A percentile compares a stretch with the other conserved stretches of the same genome.
phyloP scores from a whole-genome alignment of 2,329 filamentous ascomycete species.

The Cladorrhinum sp. region DNA sequence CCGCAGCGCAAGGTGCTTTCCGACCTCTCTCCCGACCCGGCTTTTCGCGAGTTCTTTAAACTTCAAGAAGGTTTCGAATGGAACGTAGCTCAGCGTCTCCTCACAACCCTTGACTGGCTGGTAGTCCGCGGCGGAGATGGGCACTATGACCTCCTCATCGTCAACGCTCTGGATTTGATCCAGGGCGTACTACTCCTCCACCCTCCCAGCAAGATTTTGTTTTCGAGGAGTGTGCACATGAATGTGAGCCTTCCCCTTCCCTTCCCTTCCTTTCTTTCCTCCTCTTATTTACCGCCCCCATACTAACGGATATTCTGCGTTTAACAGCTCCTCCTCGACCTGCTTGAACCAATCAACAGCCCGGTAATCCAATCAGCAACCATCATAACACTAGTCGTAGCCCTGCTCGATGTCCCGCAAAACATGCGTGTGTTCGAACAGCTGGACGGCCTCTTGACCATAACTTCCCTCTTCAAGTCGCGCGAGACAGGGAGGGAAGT shows the following conservation, averaged over 20 bases:
- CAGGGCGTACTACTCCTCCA: constrained; percentile 87
- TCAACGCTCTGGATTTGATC: constrained; percentile 82
- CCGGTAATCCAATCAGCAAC: constrained; percentile 88
- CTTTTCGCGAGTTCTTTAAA: constrained; percentile 94
- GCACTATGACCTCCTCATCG: constrained; percentile 82
- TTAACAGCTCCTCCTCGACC: constrained; percentile 73
- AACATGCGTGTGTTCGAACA: constrained; percentile 92
- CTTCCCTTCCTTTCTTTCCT: background rate
- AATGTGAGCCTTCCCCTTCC: constrained; percentile 57
- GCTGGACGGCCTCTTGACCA: constrained; percentile 85
- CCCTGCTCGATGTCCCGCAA: constrained; percentile 77
- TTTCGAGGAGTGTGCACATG: constrained; percentile 90
- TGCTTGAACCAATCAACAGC: constrained; percentile 88
- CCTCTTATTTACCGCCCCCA: background rate
- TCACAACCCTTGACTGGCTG: constrained; percentile 80
- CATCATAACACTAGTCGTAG: constrained; percentile 83
- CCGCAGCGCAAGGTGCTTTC: constrained; percentile 59
- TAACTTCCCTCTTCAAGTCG: constrained; percentile 90
- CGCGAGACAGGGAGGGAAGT: constrained; percentile 82
- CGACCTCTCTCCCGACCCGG: constrained; percentile 75
- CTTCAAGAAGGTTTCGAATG: constrained; percentile 96
- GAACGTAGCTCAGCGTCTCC: constrained; percentile 87
- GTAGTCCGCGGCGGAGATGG: constrained; percentile 79
- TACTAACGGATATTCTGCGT: background rate
- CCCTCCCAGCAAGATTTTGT: constrained; percentile 82